A percentile compares a stretch with the other conserved stretches of the same genome.
Evolutionary conservation across 257 asterid genomes (phyloP).

Genomic region (Solanum habrochaites): DNA sequence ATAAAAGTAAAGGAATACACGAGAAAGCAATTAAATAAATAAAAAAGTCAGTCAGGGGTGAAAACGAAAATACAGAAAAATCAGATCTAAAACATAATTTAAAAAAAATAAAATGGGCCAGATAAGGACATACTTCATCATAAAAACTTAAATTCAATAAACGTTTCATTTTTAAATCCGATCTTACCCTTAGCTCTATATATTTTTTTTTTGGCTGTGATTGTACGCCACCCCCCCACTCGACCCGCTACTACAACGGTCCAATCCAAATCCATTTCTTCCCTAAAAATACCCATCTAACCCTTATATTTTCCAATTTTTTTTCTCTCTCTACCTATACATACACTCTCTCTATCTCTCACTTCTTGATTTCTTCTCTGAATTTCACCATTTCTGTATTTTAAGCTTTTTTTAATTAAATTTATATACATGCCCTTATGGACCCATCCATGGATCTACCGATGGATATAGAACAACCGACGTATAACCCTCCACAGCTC

Average conservation of each 20-base stretch:
- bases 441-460: conserved; percentile 2
- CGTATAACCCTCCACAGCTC: not conserved
- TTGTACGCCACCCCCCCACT: not conserved
- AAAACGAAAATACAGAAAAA: not conserved
- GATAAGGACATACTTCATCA: not conserved
- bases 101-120: not conserved
- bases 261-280: not conserved
- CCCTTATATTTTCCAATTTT: not conserved
- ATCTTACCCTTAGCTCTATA: not conserved
- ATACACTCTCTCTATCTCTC: not conserved
- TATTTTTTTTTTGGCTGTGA: not conserved
- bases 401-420: not conserved
- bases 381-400: not conserved
- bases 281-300: not conserved
- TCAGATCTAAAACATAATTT: not conserved
- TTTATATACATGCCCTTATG: not conserved
- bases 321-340: not conserved
- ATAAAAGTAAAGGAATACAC: not conserved
- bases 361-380: not conserved
- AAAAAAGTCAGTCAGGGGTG: not conserved
- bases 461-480: not conserved
- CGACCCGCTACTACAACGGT: not conserved
- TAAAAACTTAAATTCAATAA: not conserved
- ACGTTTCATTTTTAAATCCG: not conserved
- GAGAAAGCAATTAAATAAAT: not conserved